Conservation (phyloP, 768 basidiomycete species). For the Leccinum pellstonianum region DNA sequence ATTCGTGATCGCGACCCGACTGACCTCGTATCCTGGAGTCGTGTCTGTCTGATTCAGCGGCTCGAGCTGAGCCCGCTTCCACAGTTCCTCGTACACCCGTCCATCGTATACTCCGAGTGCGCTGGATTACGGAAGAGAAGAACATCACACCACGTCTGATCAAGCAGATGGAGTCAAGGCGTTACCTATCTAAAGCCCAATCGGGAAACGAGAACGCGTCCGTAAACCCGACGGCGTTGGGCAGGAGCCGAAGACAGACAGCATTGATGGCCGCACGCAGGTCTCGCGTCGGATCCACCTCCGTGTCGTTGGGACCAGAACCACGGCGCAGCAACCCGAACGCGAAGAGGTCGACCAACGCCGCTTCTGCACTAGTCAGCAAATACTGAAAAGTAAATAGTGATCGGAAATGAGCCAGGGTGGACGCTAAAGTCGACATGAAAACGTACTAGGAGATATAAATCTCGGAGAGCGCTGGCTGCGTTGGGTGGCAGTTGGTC, state of each 20-base stretch:
- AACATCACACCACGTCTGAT: background rate
- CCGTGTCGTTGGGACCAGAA: conserved; percentile 4
- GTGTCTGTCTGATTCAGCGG: conserved; percentile 56
- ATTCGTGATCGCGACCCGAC: background rate
- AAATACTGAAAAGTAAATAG: conserved; percentile 49
- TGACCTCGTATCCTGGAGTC: conserved; percentile 56
- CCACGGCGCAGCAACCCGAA: conserved; percentile 42
- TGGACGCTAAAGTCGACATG: background rate
- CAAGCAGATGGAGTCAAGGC: background rate
- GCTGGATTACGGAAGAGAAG: conserved; percentile 30
- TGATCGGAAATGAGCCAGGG: background rate
- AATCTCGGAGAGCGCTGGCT: conserved; percentile 17
- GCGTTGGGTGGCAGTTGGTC: conserved; percentile 15
- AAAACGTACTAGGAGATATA: conserved; percentile 31
- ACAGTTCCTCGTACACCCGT: conserved; percentile 65
- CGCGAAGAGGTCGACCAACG: conserved; percentile 58
- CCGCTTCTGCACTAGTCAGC: conserved; percentile 53
- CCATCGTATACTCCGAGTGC: conserved; percentile 65
- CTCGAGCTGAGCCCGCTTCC: conserved; percentile 55
- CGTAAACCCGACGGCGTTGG: conserved; percentile 63
- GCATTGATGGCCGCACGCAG: conserved; percentile 51
- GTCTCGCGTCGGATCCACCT: conserved; percentile 43
- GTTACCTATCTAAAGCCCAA: conserved; percentile 68
- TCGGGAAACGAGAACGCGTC: conserved; percentile 77
- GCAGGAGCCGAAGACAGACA: conserved; percentile 52